These are phyloP conservation scores for Suillus ampliporus DNA, from an alignment of 768 basidiomycete genomes.

Conservation along the genomic window DNA sequence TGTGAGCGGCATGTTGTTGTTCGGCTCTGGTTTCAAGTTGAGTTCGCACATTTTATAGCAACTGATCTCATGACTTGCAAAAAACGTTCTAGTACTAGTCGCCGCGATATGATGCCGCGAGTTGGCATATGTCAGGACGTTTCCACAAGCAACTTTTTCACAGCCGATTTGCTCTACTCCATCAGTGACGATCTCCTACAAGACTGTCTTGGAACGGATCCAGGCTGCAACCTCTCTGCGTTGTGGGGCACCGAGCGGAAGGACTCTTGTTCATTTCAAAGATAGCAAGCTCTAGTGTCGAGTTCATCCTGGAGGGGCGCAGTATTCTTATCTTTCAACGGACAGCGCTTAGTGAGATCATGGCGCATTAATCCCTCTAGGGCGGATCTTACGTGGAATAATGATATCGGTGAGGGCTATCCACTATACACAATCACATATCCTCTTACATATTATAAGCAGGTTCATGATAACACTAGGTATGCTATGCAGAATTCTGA, in stretches of 20 bases:
- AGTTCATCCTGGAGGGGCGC: background rate
- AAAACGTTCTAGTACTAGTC: background rate
- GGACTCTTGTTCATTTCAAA: background rate
- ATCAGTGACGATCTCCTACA: background rate
- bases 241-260: background rate
- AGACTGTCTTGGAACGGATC: background rate
- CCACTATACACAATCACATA: no score
- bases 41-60: background rate
- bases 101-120: background rate
- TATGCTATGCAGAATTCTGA: background rate
- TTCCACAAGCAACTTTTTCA: background rate
- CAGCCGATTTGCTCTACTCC: background rate
- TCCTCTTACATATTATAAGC: background rate
- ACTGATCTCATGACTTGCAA: background rate
- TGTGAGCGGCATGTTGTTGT: background rate
- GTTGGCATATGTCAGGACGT: background rate
- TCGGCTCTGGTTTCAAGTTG: background rate
- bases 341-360: background rate
- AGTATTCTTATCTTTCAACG: background rate
- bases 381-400: background rate
- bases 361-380: background rate
- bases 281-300: background rate
- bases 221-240: background rate
- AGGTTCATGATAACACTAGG: background rate
- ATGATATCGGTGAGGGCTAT: background rate